These are phyloP conservation scores for Fusarium nisikadoi DNA, from an alignment of 2,329 filamentous ascomycete genomes.

Conservation along the genomic window DNA sequence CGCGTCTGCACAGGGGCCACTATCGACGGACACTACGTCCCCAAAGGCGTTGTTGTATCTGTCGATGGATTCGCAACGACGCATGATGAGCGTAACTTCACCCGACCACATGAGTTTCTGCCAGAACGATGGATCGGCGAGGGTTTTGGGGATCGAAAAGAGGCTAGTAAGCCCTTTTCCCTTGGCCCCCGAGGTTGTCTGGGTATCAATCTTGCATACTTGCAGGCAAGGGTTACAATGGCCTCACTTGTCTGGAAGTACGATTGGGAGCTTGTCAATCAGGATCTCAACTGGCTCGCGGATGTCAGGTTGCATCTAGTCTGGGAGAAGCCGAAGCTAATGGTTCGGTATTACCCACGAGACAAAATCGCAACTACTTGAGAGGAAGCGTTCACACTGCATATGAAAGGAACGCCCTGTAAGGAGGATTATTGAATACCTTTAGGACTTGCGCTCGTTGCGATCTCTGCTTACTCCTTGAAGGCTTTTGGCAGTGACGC, in stretches of 20 bases:
- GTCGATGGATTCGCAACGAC: background rate
- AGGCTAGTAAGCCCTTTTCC: slow-evolving; percentile 8
- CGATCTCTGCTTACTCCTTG: background rate
- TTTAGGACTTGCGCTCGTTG: background rate
- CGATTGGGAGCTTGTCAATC: slow-evolving; percentile 6
- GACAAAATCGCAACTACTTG: no score
- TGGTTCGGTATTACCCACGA: background rate
- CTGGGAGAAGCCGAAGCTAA: background rate
- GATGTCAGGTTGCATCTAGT: background rate
- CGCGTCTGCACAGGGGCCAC: slow-evolving; percentile 9
- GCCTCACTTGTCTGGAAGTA: slow-evolving; percentile 1
- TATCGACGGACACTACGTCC: slow-evolving; percentile 18
- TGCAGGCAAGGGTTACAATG: background rate
- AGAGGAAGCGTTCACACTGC: background rate
- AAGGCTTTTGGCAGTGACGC: no score
- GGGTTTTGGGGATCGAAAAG: background rate
- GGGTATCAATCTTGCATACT: slow-evolving; percentile 13
- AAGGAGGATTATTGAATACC: background rate
- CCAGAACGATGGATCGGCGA: slow-evolving; percentile 15
- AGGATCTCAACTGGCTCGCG: background rate
- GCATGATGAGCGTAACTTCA: slow-evolving; percentile 13
- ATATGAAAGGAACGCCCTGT: background rate
- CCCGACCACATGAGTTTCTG: background rate
- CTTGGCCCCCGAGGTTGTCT: slow-evolving; percentile 4
- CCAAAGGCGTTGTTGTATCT: slow-evolving; percentile 14